A percentile compares a stretch with the other conserved stretches of the same genome.
Evolutionary conservation across 768 basidiomycete genomes (phyloP).

Genomic region (Trametes cingulata): DNA sequence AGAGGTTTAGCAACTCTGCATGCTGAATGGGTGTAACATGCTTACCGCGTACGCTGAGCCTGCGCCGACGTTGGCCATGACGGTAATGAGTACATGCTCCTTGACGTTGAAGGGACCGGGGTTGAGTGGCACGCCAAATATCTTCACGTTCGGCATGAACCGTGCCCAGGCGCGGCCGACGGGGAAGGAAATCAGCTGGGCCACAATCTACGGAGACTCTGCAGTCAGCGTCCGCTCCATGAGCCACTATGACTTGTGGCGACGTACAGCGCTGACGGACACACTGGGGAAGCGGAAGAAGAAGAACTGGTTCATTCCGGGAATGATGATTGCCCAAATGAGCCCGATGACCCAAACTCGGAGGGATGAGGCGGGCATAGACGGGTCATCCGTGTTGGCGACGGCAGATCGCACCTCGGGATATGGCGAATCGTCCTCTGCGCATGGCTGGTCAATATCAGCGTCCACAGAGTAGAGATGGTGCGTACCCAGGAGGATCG

Average conservation of each 20-base stretch:
- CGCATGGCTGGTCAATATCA: neutral
- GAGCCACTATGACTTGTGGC: neutral
- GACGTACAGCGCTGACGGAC: constrained; percentile 48
- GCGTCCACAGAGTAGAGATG: neutral
- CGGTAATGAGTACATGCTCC: constrained; percentile 44
- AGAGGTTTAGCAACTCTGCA: neutral
- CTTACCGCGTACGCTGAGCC: constrained; percentile 45
- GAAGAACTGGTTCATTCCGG: constrained; percentile 73
- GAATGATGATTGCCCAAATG: constrained; percentile 54
- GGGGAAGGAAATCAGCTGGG: constrained; percentile 72
- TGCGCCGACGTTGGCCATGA: constrained; percentile 44
- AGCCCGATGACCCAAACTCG: constrained; percentile 48
- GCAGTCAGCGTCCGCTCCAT: neutral
- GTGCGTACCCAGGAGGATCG: constrained; percentile 26
- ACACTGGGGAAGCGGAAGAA: constrained; percentile 76
- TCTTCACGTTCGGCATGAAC: constrained; percentile 51
- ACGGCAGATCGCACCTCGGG: constrained; percentile 45
- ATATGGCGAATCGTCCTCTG: constrained; percentile 32
- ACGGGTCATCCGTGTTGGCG: constrained; percentile 64
- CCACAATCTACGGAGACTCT: constrained; percentile 51
- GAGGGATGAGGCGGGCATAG: constrained; percentile 54
- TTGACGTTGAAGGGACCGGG: constrained; percentile 79
- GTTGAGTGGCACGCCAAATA: constrained; percentile 65
- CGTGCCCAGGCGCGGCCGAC: constrained; percentile 59
- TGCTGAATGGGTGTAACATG: constrained; percentile 1